These are phyloP conservation scores for Aspergillus bertholletiae DNA, from an alignment of 495 filamentous ascomycete genomes.

Conservation along the genomic window DNA sequence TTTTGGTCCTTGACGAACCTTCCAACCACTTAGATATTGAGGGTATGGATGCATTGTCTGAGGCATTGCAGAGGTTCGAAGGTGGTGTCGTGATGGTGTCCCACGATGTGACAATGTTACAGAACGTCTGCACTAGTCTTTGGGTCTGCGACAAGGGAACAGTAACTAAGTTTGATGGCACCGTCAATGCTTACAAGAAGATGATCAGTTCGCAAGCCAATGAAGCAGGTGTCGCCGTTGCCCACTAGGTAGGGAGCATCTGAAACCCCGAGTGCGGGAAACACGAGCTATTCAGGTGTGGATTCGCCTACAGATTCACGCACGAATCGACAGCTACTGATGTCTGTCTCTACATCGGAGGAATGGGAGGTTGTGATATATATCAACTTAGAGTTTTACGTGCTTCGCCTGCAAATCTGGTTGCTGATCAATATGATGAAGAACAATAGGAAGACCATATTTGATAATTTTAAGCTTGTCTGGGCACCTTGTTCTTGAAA, in stretches of 20 bases:
- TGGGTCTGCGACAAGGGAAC: slow-evolving; percentile 97
- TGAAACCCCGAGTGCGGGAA: too few relatives aligned
- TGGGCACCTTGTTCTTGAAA: too few relatives aligned
- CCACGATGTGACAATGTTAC: slow-evolving; percentile 98
- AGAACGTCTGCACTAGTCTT: slow-evolving; percentile 87
- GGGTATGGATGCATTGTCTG: slow-evolving; percentile 92
- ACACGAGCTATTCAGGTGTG: neutral
- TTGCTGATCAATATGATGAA: too few relatives aligned
- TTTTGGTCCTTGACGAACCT: slow-evolving; percentile 96
- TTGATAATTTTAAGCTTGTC: too few relatives aligned
- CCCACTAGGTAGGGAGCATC: slow-evolving; percentile 23
- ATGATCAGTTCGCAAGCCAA: slow-evolving; percentile 88
- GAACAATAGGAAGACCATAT: too few relatives aligned
- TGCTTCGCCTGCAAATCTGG: too few relatives aligned
- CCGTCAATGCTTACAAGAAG: slow-evolving; percentile 97
- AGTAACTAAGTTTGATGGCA: slow-evolving; percentile 94
- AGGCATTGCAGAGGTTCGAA: slow-evolving; percentile 80
- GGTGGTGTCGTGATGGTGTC: slow-evolving; percentile 98
- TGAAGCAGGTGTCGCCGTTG: slow-evolving; percentile 68
- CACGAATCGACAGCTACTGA: too few relatives aligned
- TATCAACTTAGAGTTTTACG: too few relatives aligned
- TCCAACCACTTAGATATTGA: slow-evolving; percentile 99
- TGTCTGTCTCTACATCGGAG: too few relatives aligned
- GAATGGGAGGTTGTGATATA: too few relatives aligned
- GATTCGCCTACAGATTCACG: too few relatives aligned